Conservation (phyloP, 441 rosid species). For the Pelargonium myrrhifolium region DNA sequence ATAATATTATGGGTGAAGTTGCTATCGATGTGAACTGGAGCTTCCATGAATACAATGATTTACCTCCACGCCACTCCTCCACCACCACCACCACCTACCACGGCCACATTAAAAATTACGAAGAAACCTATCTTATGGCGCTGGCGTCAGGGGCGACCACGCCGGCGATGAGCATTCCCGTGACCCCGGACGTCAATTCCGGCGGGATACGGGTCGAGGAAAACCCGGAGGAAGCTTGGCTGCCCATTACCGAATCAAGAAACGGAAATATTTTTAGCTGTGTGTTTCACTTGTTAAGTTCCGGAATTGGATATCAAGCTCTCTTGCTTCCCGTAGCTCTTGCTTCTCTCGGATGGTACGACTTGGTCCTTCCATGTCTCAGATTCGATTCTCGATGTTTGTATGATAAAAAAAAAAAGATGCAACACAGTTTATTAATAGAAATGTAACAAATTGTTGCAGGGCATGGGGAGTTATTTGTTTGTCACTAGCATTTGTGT, state of each 20-base stretch:
- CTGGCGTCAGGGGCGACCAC: background rate
- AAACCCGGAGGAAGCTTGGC: slow-evolving; percentile 4
- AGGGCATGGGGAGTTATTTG: slow-evolving; percentile 45
- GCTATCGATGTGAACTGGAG: background rate
- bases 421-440: too few relatives aligned
- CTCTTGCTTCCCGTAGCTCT: slow-evolving; percentile 21
- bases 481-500: slow-evolving; percentile 29
- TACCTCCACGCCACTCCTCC: background rate
- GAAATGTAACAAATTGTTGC: slow-evolving; percentile 3
- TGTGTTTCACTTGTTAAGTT: slow-evolving; percentile 14
- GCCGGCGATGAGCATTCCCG: background rate
- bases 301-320: slow-evolving; percentile 20
- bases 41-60: background rate
- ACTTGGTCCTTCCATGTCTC: too few relatives aligned
- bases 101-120: background rate
- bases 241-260: slow-evolving; percentile 20
- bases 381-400: background rate
- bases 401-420: background rate
- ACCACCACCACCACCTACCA: background rate
- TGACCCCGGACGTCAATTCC: background rate
- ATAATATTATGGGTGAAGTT: background rate
- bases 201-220: background rate
- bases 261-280: background rate
- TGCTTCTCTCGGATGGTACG: slow-evolving; percentile 23
- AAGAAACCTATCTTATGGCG: background rate